Evolutionary conservation across 148 eudicot species (phyloP).

Genomic region (Vaccinium vitisidaea): DNA sequence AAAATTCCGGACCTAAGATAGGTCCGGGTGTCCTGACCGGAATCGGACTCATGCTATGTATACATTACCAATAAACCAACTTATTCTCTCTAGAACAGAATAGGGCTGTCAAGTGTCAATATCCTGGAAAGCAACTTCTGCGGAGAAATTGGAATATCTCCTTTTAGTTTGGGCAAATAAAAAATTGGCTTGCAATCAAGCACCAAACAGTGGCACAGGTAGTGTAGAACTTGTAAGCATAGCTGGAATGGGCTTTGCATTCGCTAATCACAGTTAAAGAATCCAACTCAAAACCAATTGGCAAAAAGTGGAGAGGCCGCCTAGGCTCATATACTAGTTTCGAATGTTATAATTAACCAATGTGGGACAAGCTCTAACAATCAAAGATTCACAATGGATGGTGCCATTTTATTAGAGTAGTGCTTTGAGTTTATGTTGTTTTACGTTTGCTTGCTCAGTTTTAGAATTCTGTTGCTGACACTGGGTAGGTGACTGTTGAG

Average conservation of each 20-base stretch:
- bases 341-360: too few species aligned
- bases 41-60: neutral
- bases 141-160: neutral
- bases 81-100: neutral
- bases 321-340: too few species aligned
- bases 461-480: conserved; percentile 2
- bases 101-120: neutral
- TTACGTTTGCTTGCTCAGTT: neutral
- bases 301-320: too few species aligned
- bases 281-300: too few species aligned
- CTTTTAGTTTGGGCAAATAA: neutral
- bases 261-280: neutral
- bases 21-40: too few species aligned
- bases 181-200: neutral
- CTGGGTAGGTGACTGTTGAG: conserved; percentile 33
- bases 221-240: neutral
- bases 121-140: neutral
- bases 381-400: neutral
- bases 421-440: neutral
- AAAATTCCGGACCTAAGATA: too few species aligned
- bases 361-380: too few species aligned
- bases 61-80: neutral
- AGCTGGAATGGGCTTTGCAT: neutral
- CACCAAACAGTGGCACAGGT: neutral
- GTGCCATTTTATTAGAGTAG: neutral